A percentile compares a stretch with the other conserved stretches of the same genome.
Evolutionary conservation across 345 rosid genomes (phyloP).

Genomic region (Zanthoxylum bungeanum): DNA sequence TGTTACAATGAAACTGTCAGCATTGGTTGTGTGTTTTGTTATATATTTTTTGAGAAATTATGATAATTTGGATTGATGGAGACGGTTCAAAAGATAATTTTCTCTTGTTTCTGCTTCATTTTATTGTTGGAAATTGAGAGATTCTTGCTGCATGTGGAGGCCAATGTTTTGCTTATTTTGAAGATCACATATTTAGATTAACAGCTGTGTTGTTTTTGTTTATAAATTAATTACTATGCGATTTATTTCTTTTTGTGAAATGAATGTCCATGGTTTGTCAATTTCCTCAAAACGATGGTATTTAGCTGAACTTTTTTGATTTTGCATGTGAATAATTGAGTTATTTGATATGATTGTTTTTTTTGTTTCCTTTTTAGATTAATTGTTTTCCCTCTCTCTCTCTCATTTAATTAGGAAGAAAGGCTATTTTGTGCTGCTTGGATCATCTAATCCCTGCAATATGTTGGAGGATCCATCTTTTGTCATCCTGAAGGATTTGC

Average conservation of each 20-base stretch:
- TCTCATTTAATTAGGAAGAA: slow-evolving; percentile 7
- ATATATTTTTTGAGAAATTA: background rate
- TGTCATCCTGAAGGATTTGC: slow-evolving; percentile 41
- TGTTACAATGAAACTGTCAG: background rate
- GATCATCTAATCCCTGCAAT: slow-evolving; percentile 10
- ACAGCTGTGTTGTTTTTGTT: background rate
- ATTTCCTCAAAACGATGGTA: background rate
- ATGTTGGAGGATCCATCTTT: slow-evolving; percentile 58
- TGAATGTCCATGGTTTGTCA: background rate
- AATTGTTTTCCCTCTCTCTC: slow-evolving; percentile 3
- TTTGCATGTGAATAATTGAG: slow-evolving; percentile 1
- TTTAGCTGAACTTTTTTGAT: background rate
- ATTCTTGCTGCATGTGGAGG: slow-evolving; percentile 2
- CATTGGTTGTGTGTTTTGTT: background rate
- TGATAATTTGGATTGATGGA: slow-evolving; percentile 4
- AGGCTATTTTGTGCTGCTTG: background rate
- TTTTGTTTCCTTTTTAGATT: background rate
- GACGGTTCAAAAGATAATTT: background rate
- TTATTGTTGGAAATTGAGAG: background rate
- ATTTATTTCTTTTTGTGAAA: background rate
- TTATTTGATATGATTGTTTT: background rate
- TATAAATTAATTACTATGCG: background rate
- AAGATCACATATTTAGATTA: background rate
- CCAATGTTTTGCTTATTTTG: background rate
- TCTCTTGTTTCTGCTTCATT: background rate